Evolutionary conservation across 2,329 filamentous ascomycete species (phyloP), one percentile per base, ranked within the genome.

Genomic region (Cylindrodendrum hubeiense): DNA sequence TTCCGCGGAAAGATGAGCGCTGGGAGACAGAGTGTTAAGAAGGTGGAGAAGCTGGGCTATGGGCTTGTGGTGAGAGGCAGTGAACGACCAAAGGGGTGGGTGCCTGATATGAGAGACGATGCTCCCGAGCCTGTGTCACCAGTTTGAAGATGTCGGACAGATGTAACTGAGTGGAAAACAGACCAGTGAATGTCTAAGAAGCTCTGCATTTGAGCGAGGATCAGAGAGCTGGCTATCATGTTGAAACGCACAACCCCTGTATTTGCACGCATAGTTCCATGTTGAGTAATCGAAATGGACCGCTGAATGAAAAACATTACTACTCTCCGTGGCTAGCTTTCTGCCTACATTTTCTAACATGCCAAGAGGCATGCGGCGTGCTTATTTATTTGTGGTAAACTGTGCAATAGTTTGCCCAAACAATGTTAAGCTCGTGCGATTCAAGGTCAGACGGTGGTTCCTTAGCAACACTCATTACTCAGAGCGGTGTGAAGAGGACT

Each of bases 1-100:
- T 90, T 93, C 70, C 84, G 88, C 51, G 91, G 91, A 80, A 99
- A 99, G 85, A 88, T 94, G 81, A 89, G 90, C 43, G 91, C 95
- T 1, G 97, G 98, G 92, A 87, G 91, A 74, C 88, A 89, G 76
- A 97, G 94, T 78, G 94, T 99, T 26, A 90, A 92, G 76, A 99
- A 99, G 85, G 96, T 99, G 12, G 96, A 99, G 85, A 90, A 89
- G 70, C 88, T 95, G 24, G 90, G 94, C 30, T 99, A 98, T 79
- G 94, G 94, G 4, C 88, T 98, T 71, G 89, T 91, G 30, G 93
- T 99, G 22, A 86, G 96, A 56, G 95, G 95, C 0, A 93, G 91
- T 56, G 96, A 99, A 83, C 84, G 94, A 67, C 95, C 95, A 0
- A 93, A 92, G 76, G 95, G 95, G 0, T 98, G 95, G 95, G 87